Conservation (phyloP, 2,329 filamentous ascomycete genomes). For the Colletotrichum tanaceti region DNA sequence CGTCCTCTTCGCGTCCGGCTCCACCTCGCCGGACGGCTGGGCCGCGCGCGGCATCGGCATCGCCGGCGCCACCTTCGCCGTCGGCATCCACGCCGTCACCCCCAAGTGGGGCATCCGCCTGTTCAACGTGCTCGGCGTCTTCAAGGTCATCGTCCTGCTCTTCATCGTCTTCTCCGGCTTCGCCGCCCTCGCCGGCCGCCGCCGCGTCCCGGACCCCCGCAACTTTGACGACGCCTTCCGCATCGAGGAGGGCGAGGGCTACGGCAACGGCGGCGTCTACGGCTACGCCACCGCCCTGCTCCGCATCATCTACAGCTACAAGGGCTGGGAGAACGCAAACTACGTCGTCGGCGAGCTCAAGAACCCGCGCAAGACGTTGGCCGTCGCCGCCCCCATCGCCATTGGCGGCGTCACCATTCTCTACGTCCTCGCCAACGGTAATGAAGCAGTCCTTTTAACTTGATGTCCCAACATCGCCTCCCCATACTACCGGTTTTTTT, state of each 20-base stretch:
- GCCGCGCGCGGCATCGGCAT: constrained; percentile 67
- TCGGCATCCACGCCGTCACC: constrained; percentile 61
- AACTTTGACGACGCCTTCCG: constrained; percentile 69
- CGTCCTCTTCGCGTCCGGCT: constrained; percentile 65
- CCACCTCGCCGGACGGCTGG: constrained; percentile 63
- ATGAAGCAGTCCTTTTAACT: too few species aligned
- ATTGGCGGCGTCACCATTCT: constrained; percentile 69
- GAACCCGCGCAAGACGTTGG: constrained; percentile 64
- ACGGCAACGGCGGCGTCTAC: constrained; percentile 61
- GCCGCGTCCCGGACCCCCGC: constrained; percentile 60
- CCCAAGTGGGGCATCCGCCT: constrained; percentile 70
- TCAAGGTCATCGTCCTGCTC: constrained; percentile 70
- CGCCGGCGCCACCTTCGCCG: constrained; percentile 65
- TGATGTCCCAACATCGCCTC: too few species aligned
- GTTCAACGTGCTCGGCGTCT: constrained; percentile 68
- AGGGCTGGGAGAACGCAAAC: constrained; percentile 73
- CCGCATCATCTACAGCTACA: constrained; percentile 70
- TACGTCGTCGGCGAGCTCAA: constrained; percentile 70
- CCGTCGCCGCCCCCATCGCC: constrained; percentile 67
- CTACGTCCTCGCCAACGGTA: constrained; percentile 71
- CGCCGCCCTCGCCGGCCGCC: constrained; percentile 64
- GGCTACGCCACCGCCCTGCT: constrained; percentile 69
- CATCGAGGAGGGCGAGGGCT: constrained; percentile 56
- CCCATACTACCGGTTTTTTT: too few species aligned
- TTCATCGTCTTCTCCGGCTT: constrained; percentile 72